Conservation (phyloP, 2,329 filamentous ascomycete species). For the Phoma herbarum region DNA sequence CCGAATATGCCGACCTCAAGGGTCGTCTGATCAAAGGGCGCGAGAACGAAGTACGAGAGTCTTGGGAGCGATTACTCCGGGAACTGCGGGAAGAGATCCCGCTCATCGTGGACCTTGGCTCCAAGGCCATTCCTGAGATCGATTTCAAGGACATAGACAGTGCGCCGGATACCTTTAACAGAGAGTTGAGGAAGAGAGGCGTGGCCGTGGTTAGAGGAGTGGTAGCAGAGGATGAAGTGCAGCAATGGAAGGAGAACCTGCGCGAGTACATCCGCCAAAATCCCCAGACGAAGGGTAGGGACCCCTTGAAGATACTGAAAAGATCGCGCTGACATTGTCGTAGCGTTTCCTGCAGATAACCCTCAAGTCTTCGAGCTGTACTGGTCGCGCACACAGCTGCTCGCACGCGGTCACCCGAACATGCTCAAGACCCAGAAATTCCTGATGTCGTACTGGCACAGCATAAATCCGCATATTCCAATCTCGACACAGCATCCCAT, state of each 20-base stretch:
- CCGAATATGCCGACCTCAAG: conserved; percentile 58
- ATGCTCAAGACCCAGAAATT: conserved; percentile 58
- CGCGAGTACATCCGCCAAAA: conserved; percentile 57
- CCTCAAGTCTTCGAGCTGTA: conserved; percentile 62
- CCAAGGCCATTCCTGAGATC: conserved; percentile 57
- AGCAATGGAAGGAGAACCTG: conserved; percentile 56
- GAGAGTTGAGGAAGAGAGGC: conserved; percentile 66
- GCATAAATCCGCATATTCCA: conserved; percentile 52
- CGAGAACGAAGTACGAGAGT: conserved; percentile 58
- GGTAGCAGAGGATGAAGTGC: conserved; percentile 54
- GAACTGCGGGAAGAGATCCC: conserved; percentile 57
- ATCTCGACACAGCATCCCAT: conserved; percentile 58
- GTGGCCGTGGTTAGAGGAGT: conserved; percentile 59
- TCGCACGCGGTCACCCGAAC: conserved; percentile 58
- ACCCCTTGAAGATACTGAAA: no score
- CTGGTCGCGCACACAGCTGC: conserved; percentile 59
- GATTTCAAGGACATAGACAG: conserved; percentile 57
- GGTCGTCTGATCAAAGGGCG: conserved; percentile 54
- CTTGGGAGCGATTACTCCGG: conserved; percentile 58
- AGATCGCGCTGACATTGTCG: conserved; percentile 16
- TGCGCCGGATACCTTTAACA: conserved; percentile 64
- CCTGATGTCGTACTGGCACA: conserved; percentile 61
- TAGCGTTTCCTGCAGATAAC: conserved; percentile 58
- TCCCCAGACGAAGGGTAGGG: conserved; percentile 53
- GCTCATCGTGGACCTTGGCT: conserved; percentile 54